Base-by-base conservation (phyloP, 2,329 filamentous ascomycete species). In the Trichoderma oligosporum region DNA sequence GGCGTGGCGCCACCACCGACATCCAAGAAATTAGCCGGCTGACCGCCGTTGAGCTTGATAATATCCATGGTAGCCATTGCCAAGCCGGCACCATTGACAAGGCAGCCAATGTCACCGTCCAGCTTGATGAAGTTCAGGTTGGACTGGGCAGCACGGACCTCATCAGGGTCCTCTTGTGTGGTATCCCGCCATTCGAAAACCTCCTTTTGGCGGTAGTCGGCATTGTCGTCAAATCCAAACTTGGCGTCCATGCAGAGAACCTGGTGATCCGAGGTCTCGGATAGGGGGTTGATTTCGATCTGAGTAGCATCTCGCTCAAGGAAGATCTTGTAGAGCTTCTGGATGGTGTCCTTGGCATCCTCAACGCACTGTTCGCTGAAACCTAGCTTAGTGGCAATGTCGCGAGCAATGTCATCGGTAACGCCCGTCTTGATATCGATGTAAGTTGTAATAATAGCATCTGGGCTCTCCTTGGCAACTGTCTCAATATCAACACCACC, bases 51-150 rank as follows among this genome's bases (percentile, higher is more conserved):
- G 63, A 99, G 85, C 86, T 99, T 97, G 84, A 99, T 99, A 76
- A 99, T 97, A 77, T 99, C 94, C 94, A 99, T 99, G 74, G 94
- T 99, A 63, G 94, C 94, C 94, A 99, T 99, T 78, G 94, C 94
- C 65, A 99, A 88, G 80, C 94, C 94, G 69, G 94, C 94, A 74
- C 94, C 94, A 80, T 99, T 99, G 80, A 99, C 94, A 67, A 97
- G 83, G 82, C 94, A 99, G 77, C 94, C 94, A 73, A 99, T 99
- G 74, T 99, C 94, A 73, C 94, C 94, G 72, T 97, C 94, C 61
- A 99, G 88, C 85, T 99, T 99, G 84, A 99, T 99, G 81, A 99
- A 99, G 86, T 99, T 99, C 66, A 99, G 85, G 69, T 91, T 91
- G 66, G 86, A 92, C 83, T 96, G 81, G 69, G 92, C 92, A 68